These are phyloP conservation scores for Isoetes taiwanensis DNA, from an alignment of 75 land plant genomes.

Conservation along the genomic window DNA sequence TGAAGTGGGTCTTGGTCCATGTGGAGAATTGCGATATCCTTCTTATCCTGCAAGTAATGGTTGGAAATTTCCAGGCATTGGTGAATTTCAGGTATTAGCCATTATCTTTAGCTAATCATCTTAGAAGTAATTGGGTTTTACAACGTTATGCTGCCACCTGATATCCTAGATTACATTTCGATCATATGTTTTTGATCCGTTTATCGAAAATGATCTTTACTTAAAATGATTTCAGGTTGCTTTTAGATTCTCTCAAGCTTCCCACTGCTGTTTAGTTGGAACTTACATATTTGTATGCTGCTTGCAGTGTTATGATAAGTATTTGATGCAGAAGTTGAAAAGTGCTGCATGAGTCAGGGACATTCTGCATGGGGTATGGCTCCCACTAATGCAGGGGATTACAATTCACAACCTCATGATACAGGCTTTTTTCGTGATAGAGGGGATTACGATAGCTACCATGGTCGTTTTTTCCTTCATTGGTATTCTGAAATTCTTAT, in stretches of 20 bases:
- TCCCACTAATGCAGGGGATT: not conserved
- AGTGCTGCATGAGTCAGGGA: not conserved
- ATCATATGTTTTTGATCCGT: too few relatives aligned
- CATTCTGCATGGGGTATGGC: not conserved
- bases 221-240: not conserved
- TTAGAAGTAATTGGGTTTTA: too few relatives aligned
- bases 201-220: not conserved
- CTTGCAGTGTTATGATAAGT: slow-evolving; percentile 7
- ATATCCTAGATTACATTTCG: too few relatives aligned
- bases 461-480: slow-evolving; percentile 3
- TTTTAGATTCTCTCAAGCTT: not conserved
- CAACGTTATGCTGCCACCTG: too few relatives aligned
- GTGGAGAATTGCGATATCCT: slow-evolving; percentile 6
- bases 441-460: slow-evolving; percentile 3
- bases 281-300: too few relatives aligned
- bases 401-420: not conserved
- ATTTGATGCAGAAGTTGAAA: not conserved
- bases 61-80: slow-evolving; percentile 2
- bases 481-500: slow-evolving; percentile 1
- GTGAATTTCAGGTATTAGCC: slow-evolving; percentile 15
- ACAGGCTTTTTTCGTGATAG: slow-evolving; percentile 4
- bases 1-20: slow-evolving; percentile 3
- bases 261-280: too few relatives aligned
- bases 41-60: not conserved
- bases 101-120: not conserved